These are phyloP conservation scores for Neofusicoccum umdonicola DNA, from an alignment of 2,329 filamentous ascomycete species.

Conservation along the genomic window DNA sequence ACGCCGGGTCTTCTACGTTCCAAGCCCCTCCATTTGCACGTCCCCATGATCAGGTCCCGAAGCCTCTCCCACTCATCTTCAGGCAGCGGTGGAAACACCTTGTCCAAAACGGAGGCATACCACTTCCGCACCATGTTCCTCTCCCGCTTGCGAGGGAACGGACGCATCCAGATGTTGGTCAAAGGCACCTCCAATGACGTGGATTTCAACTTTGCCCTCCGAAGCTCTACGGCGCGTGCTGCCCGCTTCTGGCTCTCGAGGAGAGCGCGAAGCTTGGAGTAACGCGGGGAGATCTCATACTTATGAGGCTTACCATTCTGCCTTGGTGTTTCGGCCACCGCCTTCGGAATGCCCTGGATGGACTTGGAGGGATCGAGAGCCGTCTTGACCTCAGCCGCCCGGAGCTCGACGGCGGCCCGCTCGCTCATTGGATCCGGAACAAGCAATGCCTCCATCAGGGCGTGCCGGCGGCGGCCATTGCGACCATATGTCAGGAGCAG, in stretches of 20 bases:
- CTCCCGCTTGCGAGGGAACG: conserved; percentile 45
- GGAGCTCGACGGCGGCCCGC: not conserved
- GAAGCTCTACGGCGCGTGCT: conserved; percentile 17
- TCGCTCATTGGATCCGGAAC: not conserved
- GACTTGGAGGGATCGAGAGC: not conserved
- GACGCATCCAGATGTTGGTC: conserved; percentile 46
- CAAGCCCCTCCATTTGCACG: conserved; percentile 26
- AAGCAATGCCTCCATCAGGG: conserved; percentile 38
- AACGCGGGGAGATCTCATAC: conserved; percentile 29
- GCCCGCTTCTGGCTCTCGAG: conserved; percentile 25
- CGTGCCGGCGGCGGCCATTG: conserved; percentile 50
- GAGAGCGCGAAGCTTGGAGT: conserved; percentile 30
- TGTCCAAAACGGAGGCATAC: conserved; percentile 44
- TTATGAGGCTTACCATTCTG: not conserved
- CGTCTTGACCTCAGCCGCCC: not conserved
- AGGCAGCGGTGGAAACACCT: conserved; percentile 46
- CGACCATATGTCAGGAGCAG: conserved; percentile 58
- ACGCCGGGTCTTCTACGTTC: conserved; percentile 23
- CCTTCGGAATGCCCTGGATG: not conserved
- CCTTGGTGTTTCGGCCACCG: not conserved
- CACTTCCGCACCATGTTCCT: conserved; percentile 44
- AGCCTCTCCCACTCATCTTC: conserved; percentile 44
- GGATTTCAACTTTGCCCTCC: conserved; percentile 28
- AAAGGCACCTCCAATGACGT: conserved; percentile 36
- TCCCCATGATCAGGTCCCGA: conserved; percentile 38